Evolutionary conservation across 495 filamentous ascomycete genomes (phyloP), one percentile per base, ranked within the genome.

Genomic region (Aspergillus saccharolyticus): DNA sequence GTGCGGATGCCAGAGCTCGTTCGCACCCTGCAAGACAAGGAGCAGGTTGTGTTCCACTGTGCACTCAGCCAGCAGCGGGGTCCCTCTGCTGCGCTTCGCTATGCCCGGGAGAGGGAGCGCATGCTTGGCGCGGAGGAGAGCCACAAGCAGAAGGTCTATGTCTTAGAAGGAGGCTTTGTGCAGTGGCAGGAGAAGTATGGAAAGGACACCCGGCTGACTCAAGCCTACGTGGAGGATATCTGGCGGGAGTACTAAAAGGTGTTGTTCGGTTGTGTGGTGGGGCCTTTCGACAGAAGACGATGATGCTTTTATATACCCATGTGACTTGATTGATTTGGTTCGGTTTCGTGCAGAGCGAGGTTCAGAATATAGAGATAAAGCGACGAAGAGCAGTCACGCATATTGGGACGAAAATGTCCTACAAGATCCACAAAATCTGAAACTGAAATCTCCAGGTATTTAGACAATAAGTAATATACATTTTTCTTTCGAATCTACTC

Each of bases 41-140:
- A 95, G 44, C 85, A 79, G 43, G 89, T 98, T 20, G 83, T 98
- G 17, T 98, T 98, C 70, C 95, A 98, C 73, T 98, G 94, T 73
- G 87, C 89, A n/a, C 75, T 97, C 28, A 90, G 87, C 61, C 94
- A 97, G 76, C 88, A 94, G 73, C 82, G 94, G 17, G 76, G 76
- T 0, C 76, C 76, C 1, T 75, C 74, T 48, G 74, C 76, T 10
- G 75, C 76, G 4, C 62, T 79, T 15, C 70, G 70, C 3, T 78
- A 80, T 61, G 67, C 66, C 0, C 73, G 77, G 6, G 72, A 77
- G 61, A 73, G 74, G 0, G 74, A 75, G 53, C 61, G 66, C 6
- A 50, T 57, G 10, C 58, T 74, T 17, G 70, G 74, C 10, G 44
- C 51, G 0, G 70, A 73, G 14, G 74, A 73, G 20, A 70, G 64